Conservation (phyloP, 106 monocot species). For the Dioscorea zingiberensis region DNA sequence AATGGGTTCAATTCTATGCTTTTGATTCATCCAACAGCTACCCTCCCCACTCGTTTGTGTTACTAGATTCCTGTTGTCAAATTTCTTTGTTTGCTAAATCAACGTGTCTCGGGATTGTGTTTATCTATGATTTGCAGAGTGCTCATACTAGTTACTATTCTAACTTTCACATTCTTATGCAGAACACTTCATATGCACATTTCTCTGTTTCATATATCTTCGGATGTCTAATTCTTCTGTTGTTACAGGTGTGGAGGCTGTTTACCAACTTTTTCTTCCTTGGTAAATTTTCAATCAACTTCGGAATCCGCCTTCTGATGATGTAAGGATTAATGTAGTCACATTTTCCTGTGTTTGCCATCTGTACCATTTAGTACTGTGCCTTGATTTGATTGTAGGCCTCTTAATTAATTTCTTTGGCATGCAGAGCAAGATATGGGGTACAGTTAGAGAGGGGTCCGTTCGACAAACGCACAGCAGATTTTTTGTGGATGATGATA, state of each 20-base stretch:
- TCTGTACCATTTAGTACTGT: neutral
- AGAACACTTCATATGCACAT: neutral
- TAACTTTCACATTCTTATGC: neutral
- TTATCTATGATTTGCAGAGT: neutral
- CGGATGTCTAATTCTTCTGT: too few relatives aligned
- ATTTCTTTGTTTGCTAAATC: neutral
- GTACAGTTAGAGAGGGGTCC: constrained; percentile 83
- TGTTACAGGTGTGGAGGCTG: constrained; percentile 73
- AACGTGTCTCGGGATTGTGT: neutral
- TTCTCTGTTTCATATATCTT: neutral
- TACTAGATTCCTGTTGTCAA: neutral
- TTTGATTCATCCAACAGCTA: too few relatives aligned
- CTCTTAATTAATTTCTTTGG: neutral
- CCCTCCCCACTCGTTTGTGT: too few relatives aligned
- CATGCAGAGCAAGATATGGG: constrained; percentile 81
- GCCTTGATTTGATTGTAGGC: neutral
- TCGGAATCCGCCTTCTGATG: constrained; percentile 95
- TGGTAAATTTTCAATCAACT: constrained; percentile 91
- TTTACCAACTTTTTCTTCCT: constrained; percentile 88
- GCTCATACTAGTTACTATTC: neutral
- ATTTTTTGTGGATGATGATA: constrained; percentile 98
- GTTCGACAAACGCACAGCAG: constrained; percentile 75
- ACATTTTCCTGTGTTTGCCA: neutral
- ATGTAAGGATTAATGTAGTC: constrained; percentile 44
- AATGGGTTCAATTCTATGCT: too few relatives aligned